phyloP scores from a whole-genome alignment of 129 eudicot species.

The Oenanthe sinensis region DNA sequence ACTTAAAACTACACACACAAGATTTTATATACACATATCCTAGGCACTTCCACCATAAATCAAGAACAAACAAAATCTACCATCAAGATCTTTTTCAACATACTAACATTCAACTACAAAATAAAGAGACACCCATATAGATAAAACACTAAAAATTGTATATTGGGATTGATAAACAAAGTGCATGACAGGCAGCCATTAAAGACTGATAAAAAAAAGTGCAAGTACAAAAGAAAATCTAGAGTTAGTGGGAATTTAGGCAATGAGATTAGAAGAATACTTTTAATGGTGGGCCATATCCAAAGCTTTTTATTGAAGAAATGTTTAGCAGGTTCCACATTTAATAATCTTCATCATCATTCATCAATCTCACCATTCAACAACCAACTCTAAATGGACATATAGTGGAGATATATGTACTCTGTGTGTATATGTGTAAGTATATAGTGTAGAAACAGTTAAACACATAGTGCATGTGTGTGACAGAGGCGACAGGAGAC shows the following conservation, averaged over 20 bases:
- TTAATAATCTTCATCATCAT: conserved; percentile 6
- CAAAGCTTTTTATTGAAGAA: conserved; percentile 8
- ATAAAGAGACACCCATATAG: conserved; percentile 41
- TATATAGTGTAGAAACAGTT: neutral
- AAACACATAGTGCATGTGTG: neutral
- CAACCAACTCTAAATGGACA: neutral
- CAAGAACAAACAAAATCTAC: neutral
- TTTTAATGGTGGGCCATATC: conserved; percentile 11
- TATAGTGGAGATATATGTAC: neutral
- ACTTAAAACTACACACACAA: neutral
- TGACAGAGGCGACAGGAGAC: neutral
- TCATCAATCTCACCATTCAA: conserved; percentile 20
- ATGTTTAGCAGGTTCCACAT: conserved; percentile 6
- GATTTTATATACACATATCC: neutral
- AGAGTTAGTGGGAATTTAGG: conserved; percentile 9
- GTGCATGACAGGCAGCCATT: conserved; percentile 52
- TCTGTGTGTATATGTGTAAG: neutral
- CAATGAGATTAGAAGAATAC: conserved; percentile 10
- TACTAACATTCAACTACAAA: conserved; percentile 39
- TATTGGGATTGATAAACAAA: conserved; percentile 27
- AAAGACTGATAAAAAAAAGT: conserved; percentile 26
- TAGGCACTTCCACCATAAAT: too few species aligned
- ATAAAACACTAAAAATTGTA: conserved; percentile 25
- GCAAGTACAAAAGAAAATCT: conserved; percentile 4
- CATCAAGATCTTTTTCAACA: neutral